These are phyloP conservation scores for Ustilago vetiveriae DNA, from an alignment of 1,284 basidiomycete genomes.

Conservation along the genomic window DNA sequence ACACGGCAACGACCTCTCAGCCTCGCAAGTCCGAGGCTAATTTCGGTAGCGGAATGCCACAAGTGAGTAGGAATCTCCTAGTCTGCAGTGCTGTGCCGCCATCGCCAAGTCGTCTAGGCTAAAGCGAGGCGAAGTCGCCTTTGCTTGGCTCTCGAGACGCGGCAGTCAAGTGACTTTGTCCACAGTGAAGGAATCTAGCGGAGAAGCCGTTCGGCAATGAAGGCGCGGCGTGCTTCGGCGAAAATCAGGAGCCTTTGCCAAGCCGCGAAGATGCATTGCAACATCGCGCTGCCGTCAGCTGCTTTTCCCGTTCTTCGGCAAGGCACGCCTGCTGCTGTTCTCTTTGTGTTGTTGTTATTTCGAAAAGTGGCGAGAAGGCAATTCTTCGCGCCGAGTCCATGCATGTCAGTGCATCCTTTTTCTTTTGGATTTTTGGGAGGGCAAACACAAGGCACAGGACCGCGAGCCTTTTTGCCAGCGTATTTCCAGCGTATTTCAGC, in stretches of 20 bases:
- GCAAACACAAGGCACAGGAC: too few relatives aligned
- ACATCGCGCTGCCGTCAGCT: constrained; percentile 6
- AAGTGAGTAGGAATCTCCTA: too few relatives aligned
- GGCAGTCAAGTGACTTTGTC: too few relatives aligned
- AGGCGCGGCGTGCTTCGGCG: not conserved
- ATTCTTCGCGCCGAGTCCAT: too few relatives aligned
- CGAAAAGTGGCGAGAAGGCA: not conserved
- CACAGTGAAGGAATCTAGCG: not conserved
- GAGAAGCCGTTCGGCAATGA: constrained; percentile 4
- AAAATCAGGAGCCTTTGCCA: not conserved
- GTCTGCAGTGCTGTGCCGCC: not conserved
- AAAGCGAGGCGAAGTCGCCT: too few relatives aligned
- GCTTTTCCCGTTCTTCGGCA: not conserved
- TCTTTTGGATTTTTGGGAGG: too few relatives aligned
- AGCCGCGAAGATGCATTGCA: constrained; percentile 1
- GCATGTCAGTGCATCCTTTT: too few relatives aligned
- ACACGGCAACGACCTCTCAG: too few relatives aligned
- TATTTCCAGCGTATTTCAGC: too few relatives aligned
- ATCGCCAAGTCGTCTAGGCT: not conserved
- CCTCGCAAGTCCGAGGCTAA: constrained; percentile 8
- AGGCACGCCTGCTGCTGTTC: not conserved
- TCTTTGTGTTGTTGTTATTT: not conserved
- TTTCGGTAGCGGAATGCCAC: too few relatives aligned
- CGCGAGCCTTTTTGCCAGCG: too few relatives aligned
- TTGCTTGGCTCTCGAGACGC: too few relatives aligned